Evolutionary conservation across 129 eudicot species (phyloP).

Genomic region (Pulicaria dysenterica): DNA sequence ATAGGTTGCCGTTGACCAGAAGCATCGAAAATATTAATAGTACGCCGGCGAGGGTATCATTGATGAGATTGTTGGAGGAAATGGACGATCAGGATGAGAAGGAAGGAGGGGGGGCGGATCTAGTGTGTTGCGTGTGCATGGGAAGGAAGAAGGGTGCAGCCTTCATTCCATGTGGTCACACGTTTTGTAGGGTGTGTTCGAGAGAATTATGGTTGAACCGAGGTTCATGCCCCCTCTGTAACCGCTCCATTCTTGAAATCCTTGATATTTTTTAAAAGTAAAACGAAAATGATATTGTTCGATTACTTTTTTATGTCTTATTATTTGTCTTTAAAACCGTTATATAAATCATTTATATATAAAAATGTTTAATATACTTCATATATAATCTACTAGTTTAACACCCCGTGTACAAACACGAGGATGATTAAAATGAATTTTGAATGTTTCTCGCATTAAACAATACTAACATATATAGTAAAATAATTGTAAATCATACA

Average conservation of each 20-base stretch:
- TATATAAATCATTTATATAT: too few relatives aligned
- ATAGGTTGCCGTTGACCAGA: conserved; percentile 3
- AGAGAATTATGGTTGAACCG: conserved; percentile 87
- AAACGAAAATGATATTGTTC: too few relatives aligned
- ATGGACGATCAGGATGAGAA: conserved; percentile 57
- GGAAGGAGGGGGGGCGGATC: conserved; percentile 39
- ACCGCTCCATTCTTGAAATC: conserved; percentile 66
- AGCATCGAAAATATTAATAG: not conserved
- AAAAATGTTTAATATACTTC: too few relatives aligned
- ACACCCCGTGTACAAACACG: too few relatives aligned
- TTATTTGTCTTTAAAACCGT: too few relatives aligned
- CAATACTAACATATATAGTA: too few relatives aligned
- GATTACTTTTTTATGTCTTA: too few relatives aligned
- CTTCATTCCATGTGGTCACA: conserved; percentile 92
- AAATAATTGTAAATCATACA: too few relatives aligned
- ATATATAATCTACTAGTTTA: too few relatives aligned
- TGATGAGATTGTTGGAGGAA: conserved; percentile 78
- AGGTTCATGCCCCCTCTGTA: conserved; percentile 92
- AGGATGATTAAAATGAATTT: too few relatives aligned
- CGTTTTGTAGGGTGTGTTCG: conserved; percentile 92
- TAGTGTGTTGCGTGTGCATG: conserved; percentile 97
- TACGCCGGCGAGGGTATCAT: conserved; percentile 71
- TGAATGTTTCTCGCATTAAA: too few relatives aligned
- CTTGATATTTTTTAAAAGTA: conserved; percentile 69
- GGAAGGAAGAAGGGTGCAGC: conserved; percentile 94